Base-by-base conservation (phyloP, 805 yeast species). In the Saccharomycopsis javanensis region DNA sequence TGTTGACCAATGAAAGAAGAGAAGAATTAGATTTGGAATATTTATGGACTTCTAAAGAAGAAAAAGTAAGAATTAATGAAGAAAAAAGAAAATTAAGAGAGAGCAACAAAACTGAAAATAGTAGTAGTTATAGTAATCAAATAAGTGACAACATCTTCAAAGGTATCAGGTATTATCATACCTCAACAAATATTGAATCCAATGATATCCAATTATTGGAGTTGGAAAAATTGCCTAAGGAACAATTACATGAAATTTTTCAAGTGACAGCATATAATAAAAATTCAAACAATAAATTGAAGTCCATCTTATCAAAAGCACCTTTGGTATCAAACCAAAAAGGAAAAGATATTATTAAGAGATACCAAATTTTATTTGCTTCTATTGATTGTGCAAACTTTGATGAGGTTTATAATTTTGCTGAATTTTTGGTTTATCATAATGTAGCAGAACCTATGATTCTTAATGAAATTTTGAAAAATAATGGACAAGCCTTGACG, bases 1-100 rank as follows among this genome's bases (percentile, higher is more conserved):
- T 91, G 16, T 70, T 91, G 64, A 88, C 96, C 0, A 74, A 76
- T 4, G 83, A 81, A 45, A 79, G 92, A 68, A 75, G 97, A 58
- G 67, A 69, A 16, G 83, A 79, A 58, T 71, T 92, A 62, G 81
- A 87, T 64, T 74, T 91, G 66, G 96, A 89, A 67, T 73, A 77
- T 25, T 65, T 89, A 48, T 89, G 88, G 84, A 75, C 78, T 31
- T 69, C 71, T 13, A 70, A 71, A 23, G 73, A 72, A 30, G 81
- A 79, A 33, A 63, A 66, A 18, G 62, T 57, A 34, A 60, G 64
- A 55, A 70, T 66, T 62, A 61, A 63, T 38, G 60, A 57, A 18
- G 57, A 66, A 5, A 62, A 59, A 5, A 66, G 63, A 27, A 42
- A 42, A 15, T 25, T 23, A 20, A 42, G 28, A 42, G 48, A 42